Evolutionary conservation across 1,284 basidiomycete species (phyloP).

Genomic region (Mycena sp.): DNA sequence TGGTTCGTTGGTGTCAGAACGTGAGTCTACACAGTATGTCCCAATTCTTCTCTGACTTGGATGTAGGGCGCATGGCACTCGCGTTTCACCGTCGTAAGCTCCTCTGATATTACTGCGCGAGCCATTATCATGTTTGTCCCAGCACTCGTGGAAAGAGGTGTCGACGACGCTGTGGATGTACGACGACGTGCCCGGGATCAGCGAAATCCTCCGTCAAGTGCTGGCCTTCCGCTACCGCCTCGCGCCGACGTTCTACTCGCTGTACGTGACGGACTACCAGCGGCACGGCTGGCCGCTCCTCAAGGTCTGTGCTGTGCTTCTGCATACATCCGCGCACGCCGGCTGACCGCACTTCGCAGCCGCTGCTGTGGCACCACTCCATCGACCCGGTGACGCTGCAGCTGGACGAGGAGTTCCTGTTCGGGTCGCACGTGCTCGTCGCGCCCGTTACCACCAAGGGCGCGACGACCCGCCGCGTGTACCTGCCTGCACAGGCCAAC

Average conservation of each 20-base stretch:
- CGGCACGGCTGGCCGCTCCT: constrained; percentile 30
- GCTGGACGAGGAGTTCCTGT: constrained; percentile 30
- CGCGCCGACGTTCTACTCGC: constrained; percentile 29
- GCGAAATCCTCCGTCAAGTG: constrained; percentile 20
- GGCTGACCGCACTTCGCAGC: too few species aligned
- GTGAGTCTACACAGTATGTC: constrained; percentile 10
- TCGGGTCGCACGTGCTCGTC: constrained; percentile 30
- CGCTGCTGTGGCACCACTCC: constrained; percentile 29
- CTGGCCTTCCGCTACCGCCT: constrained; percentile 29
- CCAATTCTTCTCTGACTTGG: background rate
- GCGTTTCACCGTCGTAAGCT: constrained; percentile 28
- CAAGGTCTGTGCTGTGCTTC: too few species aligned
- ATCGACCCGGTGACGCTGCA: constrained; percentile 27
- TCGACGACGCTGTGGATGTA: constrained; percentile 33
- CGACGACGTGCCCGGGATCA: constrained; percentile 27
- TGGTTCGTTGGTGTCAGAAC: constrained; percentile 31
- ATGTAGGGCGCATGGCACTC: constrained; percentile 29
- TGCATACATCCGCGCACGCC: too few species aligned
- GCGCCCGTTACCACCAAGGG: constrained; percentile 28
- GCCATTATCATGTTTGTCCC: background rate
- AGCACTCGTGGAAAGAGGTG: constrained; percentile 30
- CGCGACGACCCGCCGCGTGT: constrained; percentile 26
- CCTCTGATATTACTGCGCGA: background rate
- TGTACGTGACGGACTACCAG: constrained; percentile 29
- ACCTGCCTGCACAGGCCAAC: constrained; percentile 26